These are phyloP conservation scores for Lantana camara DNA, from an alignment of 257 asterid species.

Conservation along the genomic window DNA sequence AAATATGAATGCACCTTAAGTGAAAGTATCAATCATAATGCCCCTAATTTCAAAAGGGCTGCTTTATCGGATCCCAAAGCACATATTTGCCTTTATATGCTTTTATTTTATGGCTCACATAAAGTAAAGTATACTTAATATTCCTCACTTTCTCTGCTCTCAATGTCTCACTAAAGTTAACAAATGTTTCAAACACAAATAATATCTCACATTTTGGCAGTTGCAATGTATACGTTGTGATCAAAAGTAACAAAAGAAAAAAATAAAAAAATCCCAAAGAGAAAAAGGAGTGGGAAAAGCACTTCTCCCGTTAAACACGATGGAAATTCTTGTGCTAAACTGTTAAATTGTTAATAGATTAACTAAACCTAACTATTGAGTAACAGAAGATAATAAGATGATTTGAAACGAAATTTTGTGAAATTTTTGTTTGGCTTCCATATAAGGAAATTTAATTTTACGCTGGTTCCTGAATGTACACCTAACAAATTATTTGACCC, in stretches of 20 bases:
- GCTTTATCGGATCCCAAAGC: conserved; percentile 37
- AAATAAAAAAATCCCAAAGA: background rate
- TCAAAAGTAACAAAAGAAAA: background rate
- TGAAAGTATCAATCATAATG: conserved; percentile 10
- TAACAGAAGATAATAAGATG: too few species aligned
- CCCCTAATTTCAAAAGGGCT: conserved; percentile 14
- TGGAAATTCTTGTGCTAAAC: too few species aligned
- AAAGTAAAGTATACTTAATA: conserved; percentile 22
- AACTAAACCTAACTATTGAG: too few species aligned
- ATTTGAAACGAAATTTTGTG: too few species aligned
- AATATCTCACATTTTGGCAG: background rate
- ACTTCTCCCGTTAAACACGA: background rate
- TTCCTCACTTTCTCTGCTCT: conserved; percentile 20
- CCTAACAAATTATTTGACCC: too few species aligned
- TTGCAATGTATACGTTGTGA: conserved; percentile 23
- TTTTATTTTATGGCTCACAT: conserved; percentile 30
- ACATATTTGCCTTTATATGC: conserved; percentile 29
- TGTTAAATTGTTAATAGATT: too few species aligned
- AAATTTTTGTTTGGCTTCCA: too few species aligned
- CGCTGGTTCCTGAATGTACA: too few species aligned
- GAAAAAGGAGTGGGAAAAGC: background rate
- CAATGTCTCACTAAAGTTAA: conserved; percentile 18
- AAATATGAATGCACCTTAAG: conserved; percentile 5
- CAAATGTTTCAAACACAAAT: conserved; percentile 3
- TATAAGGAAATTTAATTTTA: too few species aligned